Conservation (phyloP, 257 asterid genomes). For the Gentiana macrophylla region DNA sequence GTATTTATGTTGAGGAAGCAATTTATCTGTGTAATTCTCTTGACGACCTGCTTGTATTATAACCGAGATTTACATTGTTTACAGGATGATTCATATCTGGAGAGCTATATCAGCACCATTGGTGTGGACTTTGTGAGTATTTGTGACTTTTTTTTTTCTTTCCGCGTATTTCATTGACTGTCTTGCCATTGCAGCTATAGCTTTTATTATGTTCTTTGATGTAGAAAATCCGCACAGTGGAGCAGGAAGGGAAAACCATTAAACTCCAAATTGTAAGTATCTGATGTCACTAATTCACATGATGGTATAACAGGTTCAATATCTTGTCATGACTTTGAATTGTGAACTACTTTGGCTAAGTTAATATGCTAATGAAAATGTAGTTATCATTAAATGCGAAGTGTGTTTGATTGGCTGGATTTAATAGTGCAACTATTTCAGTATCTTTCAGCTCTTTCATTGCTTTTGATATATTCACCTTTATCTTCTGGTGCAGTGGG, state of each 20-base stretch:
- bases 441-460: not conserved
- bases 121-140: conserved; percentile 91
- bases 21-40: no score
- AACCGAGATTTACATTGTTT: conserved; percentile 10
- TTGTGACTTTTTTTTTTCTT: conserved; percentile 1
- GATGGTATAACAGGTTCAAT: not conserved
- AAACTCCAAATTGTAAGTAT: conserved; percentile 84
- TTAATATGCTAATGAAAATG: no score
- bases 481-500: conserved; percentile 45
- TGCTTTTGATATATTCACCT: not conserved
- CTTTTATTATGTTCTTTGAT: conserved; percentile 10
- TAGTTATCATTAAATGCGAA: no score
- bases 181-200: not conserved
- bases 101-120: conserved; percentile 89
- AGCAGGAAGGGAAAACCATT: conserved; percentile 90
- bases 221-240: conserved; percentile 89
- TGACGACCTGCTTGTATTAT: not conserved
- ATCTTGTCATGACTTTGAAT: not conserved
- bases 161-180: not conserved
- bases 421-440: not conserved
- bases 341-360: no score
- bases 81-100: conserved; percentile 92
- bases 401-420: no score
- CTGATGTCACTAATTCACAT: conserved; percentile 1
- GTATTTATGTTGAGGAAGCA: no score